Percentiles rank a stretch among this genome's conserved stretches.
phyloP scores from a whole-genome alignment of 2,329 filamentous ascomycete species.

The Purpureocillium lavendulum region DNA sequence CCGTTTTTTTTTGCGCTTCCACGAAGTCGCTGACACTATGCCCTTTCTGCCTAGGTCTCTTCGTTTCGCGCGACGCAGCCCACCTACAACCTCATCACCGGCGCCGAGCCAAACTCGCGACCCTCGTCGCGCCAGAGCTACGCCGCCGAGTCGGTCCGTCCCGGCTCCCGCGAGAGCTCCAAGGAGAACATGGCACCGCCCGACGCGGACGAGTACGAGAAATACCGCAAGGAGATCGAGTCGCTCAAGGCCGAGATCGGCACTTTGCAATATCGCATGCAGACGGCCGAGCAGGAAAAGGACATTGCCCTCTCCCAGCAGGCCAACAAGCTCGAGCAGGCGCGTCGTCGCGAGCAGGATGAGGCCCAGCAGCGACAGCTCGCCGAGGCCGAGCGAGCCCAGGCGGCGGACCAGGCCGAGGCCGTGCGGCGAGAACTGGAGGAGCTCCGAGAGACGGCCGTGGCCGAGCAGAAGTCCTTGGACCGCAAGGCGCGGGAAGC shows the following conservation, averaged over 20 bases:
- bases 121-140: conserved; percentile 33
- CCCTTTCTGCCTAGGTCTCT: conserved; percentile 24
- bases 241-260: conserved; percentile 85
- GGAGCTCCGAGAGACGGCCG: conserved; percentile 39
- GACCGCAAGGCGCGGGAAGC: conserved; percentile 63
- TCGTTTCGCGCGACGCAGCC: conserved; percentile 45
- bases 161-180: conserved; percentile 47
- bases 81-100: conserved; percentile 51
- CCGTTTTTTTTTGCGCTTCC: too few relatives aligned
- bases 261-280: conserved; percentile 78
- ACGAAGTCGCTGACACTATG: background rate
- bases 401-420: conserved; percentile 41
- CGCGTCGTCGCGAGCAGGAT: conserved; percentile 72
- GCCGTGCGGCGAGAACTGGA: conserved; percentile 42
- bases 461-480: conserved; percentile 53
- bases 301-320: conserved; percentile 72
- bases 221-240: conserved; percentile 53
- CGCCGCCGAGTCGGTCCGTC: conserved; percentile 30
- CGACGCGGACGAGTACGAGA: conserved; percentile 51
- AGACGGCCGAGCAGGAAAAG: conserved; percentile 79
- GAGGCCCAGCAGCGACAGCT: conserved; percentile 64
- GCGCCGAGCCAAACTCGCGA: conserved; percentile 32
- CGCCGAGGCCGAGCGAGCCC: conserved; percentile 46
- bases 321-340: conserved; percentile 75
- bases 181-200: conserved; percentile 53